Conservation (phyloP, 2,329 filamentous ascomycete species). For the Hypomyces rosellus region DNA sequence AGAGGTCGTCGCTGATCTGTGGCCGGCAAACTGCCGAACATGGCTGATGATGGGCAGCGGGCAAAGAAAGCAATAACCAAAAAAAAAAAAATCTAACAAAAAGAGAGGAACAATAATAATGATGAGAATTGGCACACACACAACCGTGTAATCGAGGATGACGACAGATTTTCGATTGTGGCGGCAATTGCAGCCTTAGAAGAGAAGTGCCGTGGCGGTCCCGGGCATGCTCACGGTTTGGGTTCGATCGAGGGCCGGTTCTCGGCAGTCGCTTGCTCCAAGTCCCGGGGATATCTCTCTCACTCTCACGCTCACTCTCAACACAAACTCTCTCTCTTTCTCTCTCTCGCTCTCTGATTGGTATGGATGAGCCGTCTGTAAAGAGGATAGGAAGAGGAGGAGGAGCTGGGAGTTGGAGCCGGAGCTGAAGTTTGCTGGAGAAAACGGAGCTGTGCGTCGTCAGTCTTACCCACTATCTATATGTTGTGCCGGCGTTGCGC, state of each 20-base stretch:
- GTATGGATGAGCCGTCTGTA: too few species aligned
- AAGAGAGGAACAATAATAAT: neutral
- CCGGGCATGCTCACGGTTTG: neutral
- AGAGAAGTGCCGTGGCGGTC: neutral
- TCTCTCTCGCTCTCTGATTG: neutral
- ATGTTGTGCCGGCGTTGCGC: constrained; percentile 1
- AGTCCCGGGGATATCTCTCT: neutral
- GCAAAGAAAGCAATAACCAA: neutral
- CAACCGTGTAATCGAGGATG: too few species aligned
- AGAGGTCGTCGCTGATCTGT: constrained; percentile 8
- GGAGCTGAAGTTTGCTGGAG: too few species aligned
- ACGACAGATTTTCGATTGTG: neutral
- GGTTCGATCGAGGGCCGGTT: neutral
- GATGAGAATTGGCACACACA: neutral
- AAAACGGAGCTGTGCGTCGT: neutral
- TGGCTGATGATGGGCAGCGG: neutral
- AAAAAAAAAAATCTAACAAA: neutral
- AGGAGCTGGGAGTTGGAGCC: too few species aligned
- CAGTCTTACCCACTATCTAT: neutral
- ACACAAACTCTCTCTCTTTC: too few species aligned
- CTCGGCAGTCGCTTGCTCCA: too few species aligned
- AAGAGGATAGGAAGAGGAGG: too few species aligned
- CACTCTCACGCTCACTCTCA: too few species aligned
- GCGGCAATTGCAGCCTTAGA: neutral
- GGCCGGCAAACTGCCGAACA: constrained; percentile 6